Percentiles rank a stretch among this genome's conserved stretches.
Conservation (phyloP, 495 filamentous ascomycete species). For the Aspergillus incahuasiensis region DNA sequence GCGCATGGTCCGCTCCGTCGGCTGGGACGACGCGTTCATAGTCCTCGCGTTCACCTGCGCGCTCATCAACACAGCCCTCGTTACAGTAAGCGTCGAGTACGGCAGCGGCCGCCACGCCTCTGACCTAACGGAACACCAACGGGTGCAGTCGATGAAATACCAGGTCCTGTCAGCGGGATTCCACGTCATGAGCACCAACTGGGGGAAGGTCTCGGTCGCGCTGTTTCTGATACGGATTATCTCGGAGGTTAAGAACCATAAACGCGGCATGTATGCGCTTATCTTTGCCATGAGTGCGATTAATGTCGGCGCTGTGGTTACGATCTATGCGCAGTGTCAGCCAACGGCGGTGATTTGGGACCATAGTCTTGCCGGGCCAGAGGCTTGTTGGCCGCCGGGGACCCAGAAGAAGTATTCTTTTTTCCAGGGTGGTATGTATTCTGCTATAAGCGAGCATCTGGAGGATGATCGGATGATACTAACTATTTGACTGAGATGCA, state of each 20-base stretch:
- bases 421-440: conserved; percentile 11
- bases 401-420: conserved; percentile 12
- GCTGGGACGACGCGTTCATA: conserved; percentile 14
- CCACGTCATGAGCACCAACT: conserved; percentile 16
- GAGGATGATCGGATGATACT: not conserved
- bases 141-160: conserved; percentile 4
- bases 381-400: conserved; percentile 5
- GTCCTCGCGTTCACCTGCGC: conserved; percentile 6
- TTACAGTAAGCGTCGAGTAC: conserved; percentile 1
- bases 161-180: conserved; percentile 12
- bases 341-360: conserved; percentile 9
- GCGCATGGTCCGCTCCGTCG: conserved; percentile 6
- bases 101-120: conserved; percentile 11
- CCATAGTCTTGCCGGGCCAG: not conserved
- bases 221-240: conserved; percentile 15
- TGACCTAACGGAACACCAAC: not conserved
- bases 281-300: conserved; percentile 1
- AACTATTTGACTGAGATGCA: not conserved
- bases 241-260: conserved; percentile 6
- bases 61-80: conserved; percentile 3
- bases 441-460: not conserved
- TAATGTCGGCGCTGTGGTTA: conserved; percentile 6
- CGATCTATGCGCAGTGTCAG: conserved; percentile 14
- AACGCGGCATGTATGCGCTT: conserved; percentile 3
- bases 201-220: conserved; percentile 15